These are phyloP conservation scores for Linnemannia zychae DNA, from an alignment of 192 early-diverging fungal genomes.

Conservation along the genomic window DNA sequence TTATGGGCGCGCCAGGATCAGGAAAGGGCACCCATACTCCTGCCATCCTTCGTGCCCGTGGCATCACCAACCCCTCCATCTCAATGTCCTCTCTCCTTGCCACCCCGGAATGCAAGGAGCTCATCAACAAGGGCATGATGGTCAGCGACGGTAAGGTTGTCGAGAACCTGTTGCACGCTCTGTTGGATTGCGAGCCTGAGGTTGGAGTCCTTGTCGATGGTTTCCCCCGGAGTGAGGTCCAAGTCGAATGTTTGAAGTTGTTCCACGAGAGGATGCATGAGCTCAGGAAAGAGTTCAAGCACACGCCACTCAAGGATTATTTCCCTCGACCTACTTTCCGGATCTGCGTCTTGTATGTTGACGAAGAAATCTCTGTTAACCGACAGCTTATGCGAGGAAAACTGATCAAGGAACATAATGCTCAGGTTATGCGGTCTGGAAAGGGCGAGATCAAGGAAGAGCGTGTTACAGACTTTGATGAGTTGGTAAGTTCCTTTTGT, in stretches of 20 bases:
- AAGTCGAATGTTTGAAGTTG: constrained; percentile 67
- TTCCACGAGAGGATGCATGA: constrained; percentile 70
- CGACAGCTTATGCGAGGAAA: constrained; percentile 64
- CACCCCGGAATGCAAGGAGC: constrained; percentile 69
- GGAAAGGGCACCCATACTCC: constrained; percentile 72
- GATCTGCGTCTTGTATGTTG: constrained; percentile 69
- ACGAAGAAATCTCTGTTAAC: constrained; percentile 68
- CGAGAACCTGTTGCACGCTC: constrained; percentile 63
- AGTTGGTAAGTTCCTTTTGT: constrained; percentile 49
- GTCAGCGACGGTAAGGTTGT: constrained; percentile 68
- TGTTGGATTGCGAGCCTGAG: constrained; percentile 64
- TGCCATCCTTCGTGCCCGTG: constrained; percentile 65
- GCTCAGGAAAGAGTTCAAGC: constrained; percentile 62
- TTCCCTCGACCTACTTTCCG: constrained; percentile 71
- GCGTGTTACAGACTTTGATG: constrained; percentile 69
- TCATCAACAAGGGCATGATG: constrained; percentile 70
- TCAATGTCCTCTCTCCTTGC: constrained; percentile 65
- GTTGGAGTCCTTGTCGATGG: constrained; percentile 70
- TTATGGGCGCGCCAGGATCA: constrained; percentile 72
- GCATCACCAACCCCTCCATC: constrained; percentile 70
- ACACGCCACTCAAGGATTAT: constrained; percentile 62
- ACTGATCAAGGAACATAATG: constrained; percentile 66
- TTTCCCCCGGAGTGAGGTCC: constrained; percentile 70
- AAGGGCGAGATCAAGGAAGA: constrained; percentile 69
- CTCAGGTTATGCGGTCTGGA: constrained; percentile 61